Evolutionary conservation across 2,329 filamentous ascomycete genomes (phyloP).

Genomic region (Aulographum hederae): DNA sequence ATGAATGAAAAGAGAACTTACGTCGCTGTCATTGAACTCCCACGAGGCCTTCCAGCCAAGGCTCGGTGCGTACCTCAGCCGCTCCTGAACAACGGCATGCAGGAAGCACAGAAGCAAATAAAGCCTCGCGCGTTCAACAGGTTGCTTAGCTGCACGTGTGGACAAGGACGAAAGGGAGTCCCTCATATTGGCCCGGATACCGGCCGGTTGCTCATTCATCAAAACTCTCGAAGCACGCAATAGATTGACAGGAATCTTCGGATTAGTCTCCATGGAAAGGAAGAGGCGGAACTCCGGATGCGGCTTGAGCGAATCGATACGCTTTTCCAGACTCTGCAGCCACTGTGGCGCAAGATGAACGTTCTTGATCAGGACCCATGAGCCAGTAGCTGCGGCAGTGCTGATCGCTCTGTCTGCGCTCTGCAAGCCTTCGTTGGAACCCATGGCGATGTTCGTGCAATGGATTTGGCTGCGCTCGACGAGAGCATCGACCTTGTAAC

Average conservation of each 20-base stretch:
- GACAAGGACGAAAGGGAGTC: conserved; percentile 79
- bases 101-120: conserved; percentile 87
- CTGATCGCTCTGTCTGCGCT: conserved; percentile 91
- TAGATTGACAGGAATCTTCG: conserved; percentile 91
- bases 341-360: conserved; percentile 91
- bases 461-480: conserved; percentile 67
- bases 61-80: conserved; percentile 80
- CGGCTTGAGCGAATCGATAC: conserved; percentile 86
- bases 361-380: conserved; percentile 97
- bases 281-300: conserved; percentile 88
- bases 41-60: conserved; percentile 98
- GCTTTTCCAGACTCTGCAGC: conserved; percentile 94
- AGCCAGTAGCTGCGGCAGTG: conserved; percentile 77
- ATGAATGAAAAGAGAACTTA: conserved; percentile 37
- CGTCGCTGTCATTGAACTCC: conserved; percentile 99
- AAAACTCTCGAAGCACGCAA: conserved; percentile 83
- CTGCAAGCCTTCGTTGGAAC: conserved; percentile 82
- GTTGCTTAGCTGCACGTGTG: conserved; percentile 56
- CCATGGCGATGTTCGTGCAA: conserved; percentile 98
- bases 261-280: conserved; percentile 93
- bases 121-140: conserved; percentile 76
- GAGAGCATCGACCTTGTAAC: conserved; percentile 93
- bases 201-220: conserved; percentile 96
- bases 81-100: conserved; percentile 89
- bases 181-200: conserved; percentile 95